Conservation (phyloP, 192 early-diverging fungal species). For the Kickxella alabastrina region DNA sequence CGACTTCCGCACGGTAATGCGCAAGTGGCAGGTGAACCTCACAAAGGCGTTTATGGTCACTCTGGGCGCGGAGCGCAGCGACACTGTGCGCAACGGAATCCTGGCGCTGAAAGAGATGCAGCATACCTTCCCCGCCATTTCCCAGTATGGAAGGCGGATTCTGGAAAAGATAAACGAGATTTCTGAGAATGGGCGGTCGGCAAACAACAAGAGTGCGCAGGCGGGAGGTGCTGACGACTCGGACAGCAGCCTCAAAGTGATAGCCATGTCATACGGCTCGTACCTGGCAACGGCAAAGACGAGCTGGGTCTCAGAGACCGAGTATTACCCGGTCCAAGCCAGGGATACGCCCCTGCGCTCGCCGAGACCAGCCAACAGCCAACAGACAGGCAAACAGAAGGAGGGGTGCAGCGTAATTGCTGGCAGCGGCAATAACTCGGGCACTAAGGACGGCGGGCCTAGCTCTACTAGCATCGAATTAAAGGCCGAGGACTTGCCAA, state of each 20-base stretch:
- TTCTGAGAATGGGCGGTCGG: slow-evolving; percentile 3
- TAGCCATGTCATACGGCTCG: slow-evolving; percentile 39
- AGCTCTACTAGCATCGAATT: too few species aligned
- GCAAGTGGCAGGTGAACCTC: slow-evolving; percentile 42
- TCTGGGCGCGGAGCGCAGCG: slow-evolving; percentile 25
- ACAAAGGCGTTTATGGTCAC: slow-evolving; percentile 31
- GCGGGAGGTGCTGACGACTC: slow-evolving; percentile 9
- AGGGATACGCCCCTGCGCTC: slow-evolving; percentile 1
- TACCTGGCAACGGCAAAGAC: slow-evolving; percentile 32
- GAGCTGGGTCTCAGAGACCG: slow-evolving; percentile 34
- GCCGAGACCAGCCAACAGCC: slow-evolving; percentile 7
- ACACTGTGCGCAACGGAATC: slow-evolving; percentile 48
- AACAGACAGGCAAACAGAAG: slow-evolving; percentile 11
- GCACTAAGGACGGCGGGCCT: too few species aligned
- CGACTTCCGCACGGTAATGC: slow-evolving; percentile 47
- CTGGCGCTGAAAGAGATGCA: slow-evolving; percentile 44
- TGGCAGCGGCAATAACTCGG: too few species aligned
- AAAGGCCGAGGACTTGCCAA: neutral
- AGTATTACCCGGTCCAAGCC: slow-evolving; percentile 23
- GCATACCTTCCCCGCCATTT: slow-evolving; percentile 33
- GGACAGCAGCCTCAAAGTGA: slow-evolving; percentile 44
- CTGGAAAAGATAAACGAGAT: slow-evolving; percentile 41
- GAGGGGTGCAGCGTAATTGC: too few species aligned
- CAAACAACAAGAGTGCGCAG: neutral
- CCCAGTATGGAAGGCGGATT: slow-evolving; percentile 30